Evolutionary conservation across 2,329 filamentous ascomycete genomes (phyloP).

Genomic region (Aspergillus sp.): DNA sequence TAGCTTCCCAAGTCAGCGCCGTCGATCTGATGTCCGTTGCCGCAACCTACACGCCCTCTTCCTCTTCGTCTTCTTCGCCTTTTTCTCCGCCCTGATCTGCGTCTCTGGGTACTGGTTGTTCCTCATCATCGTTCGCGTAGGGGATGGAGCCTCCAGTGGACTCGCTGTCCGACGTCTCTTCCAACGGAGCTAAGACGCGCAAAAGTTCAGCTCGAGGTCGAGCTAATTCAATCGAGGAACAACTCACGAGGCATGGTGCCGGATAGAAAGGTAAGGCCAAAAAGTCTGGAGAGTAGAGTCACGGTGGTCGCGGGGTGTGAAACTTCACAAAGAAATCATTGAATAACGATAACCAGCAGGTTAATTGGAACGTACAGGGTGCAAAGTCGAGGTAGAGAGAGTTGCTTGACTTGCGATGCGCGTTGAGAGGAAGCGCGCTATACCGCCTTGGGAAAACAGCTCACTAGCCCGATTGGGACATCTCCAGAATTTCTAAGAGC

Average conservation of each 20-base stretch:
- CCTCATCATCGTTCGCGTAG: constrained; percentile 23
- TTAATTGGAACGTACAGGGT: neutral
- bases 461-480: constrained; percentile 31
- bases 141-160: constrained; percentile 32
- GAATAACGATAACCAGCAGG: neutral
- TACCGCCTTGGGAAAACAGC: constrained; percentile 31
- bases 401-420: constrained; percentile 15
- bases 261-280: constrained; percentile 15
- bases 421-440: constrained; percentile 25
- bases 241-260: constrained; percentile 38
- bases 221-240: constrained; percentile 3
- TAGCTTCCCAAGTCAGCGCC: constrained; percentile 25
- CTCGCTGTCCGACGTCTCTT: constrained; percentile 31
- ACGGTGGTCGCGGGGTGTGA: constrained; percentile 5
- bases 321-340: neutral
- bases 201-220: constrained; percentile 9
- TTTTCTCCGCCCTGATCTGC: constrained; percentile 17
- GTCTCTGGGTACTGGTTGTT: constrained; percentile 5
- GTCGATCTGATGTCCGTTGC: constrained; percentile 4
- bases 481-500: constrained; percentile 28
- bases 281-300: constrained; percentile 26
- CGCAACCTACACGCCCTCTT: constrained; percentile 30
- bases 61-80: constrained; percentile 23
- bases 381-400: neutral
- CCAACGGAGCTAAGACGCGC: constrained; percentile 20